Evolutionary conservation across 2,329 filamentous ascomycete genomes (phyloP), one percentile per base, ranked within the genome.

Genomic region (Sclerotinia nivalis): DNA sequence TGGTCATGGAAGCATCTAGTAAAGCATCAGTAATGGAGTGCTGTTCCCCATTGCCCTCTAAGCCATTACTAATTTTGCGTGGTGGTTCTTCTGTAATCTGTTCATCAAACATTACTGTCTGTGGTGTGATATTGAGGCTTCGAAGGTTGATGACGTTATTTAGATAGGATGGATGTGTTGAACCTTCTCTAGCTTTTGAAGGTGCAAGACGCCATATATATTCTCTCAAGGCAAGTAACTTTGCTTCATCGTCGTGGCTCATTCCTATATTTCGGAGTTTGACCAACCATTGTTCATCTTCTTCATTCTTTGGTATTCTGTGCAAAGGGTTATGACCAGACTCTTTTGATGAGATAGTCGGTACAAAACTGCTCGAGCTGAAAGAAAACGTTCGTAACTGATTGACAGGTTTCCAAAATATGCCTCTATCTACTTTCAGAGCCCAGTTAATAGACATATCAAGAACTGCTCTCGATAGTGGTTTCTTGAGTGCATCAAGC

Each of bases 41-140:
- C 50, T 79, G 80, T 45, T 70, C 73, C 68, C 78, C 75, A 43
- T 77, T 74, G 67, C 79, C 74, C 68, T 78, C 77, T 15, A 80
- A 72, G 22, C 81, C 80, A 55, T 77, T 74, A 71, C 81, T 75
- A 37, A 76, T 71, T 71, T 78, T 72, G 73, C 77, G 77, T 18
- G 76, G 69, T 2, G 80, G 77, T 59, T 81, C 80, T 31, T 83
- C 84, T 13, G 88, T 81, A 12, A 87, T 83, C 54, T 85, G 85
- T 69, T 94, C 93, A 74, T 97, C 93, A 76, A 98, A 98, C 77
- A 98, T 91, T 1, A 99, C 90, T 0, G 93, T 98, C 77, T 97
- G 93, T 4, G 92, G 91, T 2, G 89, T 91, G 45, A 97, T 88
- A 18, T 89, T 89, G 66, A 97, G 82, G 54, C 89, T 89, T 72